Percentiles rank a stretch among this genome's conserved stretches.
Conservation (phyloP, 495 filamentous ascomycete species). For the Penicillium parvum region DNA sequence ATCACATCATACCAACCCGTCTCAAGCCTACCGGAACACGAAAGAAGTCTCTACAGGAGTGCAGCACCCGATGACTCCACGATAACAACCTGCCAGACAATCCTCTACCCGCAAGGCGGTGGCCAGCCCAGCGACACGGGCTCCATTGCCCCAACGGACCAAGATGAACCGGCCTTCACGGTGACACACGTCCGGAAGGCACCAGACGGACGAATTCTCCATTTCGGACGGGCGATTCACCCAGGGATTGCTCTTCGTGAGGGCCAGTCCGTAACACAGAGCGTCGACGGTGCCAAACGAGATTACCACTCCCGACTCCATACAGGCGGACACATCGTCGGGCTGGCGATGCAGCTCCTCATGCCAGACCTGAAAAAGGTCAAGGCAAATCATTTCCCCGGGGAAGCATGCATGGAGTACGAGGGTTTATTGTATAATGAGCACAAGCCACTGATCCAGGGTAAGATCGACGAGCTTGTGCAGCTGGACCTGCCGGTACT, state of each 20-base stretch:
- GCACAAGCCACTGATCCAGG: constrained; percentile 54
- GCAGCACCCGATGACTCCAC: constrained; percentile 19
- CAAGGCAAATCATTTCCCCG: constrained; percentile 61
- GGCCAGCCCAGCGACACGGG: constrained; percentile 62
- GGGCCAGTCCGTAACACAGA: constrained; percentile 45
- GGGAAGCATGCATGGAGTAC: constrained; percentile 57
- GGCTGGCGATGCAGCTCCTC: constrained; percentile 53
- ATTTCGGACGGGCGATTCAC: constrained; percentile 50
- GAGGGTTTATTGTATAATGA: constrained; percentile 55
- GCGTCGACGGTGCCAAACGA: constrained; percentile 51
- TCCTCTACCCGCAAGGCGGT: constrained; percentile 64
- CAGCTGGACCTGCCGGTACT: constrained; percentile 46
- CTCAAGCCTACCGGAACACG: constrained; percentile 42
- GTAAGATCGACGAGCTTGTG: constrained; percentile 50
- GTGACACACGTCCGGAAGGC: constrained; percentile 49
- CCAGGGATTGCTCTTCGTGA: constrained; percentile 19
- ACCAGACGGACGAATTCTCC: constrained; percentile 47
- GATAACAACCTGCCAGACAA: constrained; percentile 51
- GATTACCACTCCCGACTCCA: constrained; percentile 56
- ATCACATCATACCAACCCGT: constrained; percentile 45
- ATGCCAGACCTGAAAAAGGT: constrained; percentile 50
- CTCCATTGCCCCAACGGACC: constrained; percentile 33
- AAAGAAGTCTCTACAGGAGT: constrained; percentile 28
- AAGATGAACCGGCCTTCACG: constrained; percentile 35
- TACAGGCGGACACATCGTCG: constrained; percentile 62